Base-by-base conservation (phyloP, 345 rosid species). In the Eucalyptus victrix region DNA sequence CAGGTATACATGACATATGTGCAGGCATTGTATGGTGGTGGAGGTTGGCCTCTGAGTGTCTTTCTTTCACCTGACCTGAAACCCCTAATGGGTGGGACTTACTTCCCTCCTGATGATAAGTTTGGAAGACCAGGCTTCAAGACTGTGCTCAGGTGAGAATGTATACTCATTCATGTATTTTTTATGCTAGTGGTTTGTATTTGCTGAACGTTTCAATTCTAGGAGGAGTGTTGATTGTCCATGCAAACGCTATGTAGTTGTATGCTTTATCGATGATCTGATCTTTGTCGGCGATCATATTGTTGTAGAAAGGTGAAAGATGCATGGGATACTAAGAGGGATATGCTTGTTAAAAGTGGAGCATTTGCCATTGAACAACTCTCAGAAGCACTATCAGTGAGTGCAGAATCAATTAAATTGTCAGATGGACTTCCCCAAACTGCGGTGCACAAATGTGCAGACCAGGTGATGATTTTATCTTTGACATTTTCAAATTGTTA, bases 51-150 rank as follows among this genome's bases (percentile, higher is more conserved):
- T 85, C 92, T 96, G 34, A 94, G 95, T 2, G 99, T 95, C 87
- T 97, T 97, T 91, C 96, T 97, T 91, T 94, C 99, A 89, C 98
- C 99, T 91, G 98, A 97, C 94, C 91, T 97, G 89, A 97, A 97
- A 92, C 99, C 99, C 18, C 91, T 96, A 88, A 95, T 97, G 99
- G 98, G 99, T 87, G 99, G 99, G 92, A 97, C 98, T 89, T 97
- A 96, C 94, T 97, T 97, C 67, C 99, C 99, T 56, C 98, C 99
- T 2, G 94, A 97, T 90, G 98, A 97, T 93, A 95, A 95, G 65
- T 94, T 95, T 89, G 99, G 98, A 90, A 94, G 97, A 89, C 99
- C 99, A 15, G 99, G 99, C 62, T 97, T 97, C 93, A 97, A 96
- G 94, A 96, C 98, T 88, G 92, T 96, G 88, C 95, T 97, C 19